Evolutionary conservation across 2,329 filamentous ascomycete genomes (phyloP).

Genomic region (Diatrype stigma): DNA sequence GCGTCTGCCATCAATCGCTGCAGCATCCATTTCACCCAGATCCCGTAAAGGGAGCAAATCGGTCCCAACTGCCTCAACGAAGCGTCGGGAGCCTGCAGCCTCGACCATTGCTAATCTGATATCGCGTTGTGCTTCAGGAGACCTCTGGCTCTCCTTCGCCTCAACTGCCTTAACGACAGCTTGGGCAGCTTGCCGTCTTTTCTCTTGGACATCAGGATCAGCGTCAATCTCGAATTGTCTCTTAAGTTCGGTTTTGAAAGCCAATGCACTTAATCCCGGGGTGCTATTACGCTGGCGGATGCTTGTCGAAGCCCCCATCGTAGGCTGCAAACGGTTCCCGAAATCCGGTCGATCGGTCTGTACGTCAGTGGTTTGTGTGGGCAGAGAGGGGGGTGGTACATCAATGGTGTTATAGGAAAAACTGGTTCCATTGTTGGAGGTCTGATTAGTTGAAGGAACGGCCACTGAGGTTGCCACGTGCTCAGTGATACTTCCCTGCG

Average conservation of each 20-base stretch:
- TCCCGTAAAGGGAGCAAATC: constrained; percentile 10
- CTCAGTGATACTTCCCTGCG: neutral
- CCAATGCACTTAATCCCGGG: constrained; percentile 6
- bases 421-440: no score
- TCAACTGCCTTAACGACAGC: constrained; percentile 12
- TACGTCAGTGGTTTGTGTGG: neutral
- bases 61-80: constrained; percentile 18
- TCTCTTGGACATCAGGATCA: no score
- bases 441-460: neutral
- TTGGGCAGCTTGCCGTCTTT: constrained; percentile 5
- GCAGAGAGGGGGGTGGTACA: neutral
- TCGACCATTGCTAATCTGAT: constrained; percentile 15
- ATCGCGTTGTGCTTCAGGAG: constrained; percentile 2
- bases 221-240: constrained; percentile 8
- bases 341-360: neutral
- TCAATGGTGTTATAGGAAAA: neutral
- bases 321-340: neutral
- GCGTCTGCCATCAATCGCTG: constrained; percentile 4
- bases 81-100: constrained; percentile 13
- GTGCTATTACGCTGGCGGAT: neutral
- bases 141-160: constrained; percentile 2
- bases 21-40: constrained; percentile 13
- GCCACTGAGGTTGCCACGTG: neutral
- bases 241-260: constrained; percentile 16
- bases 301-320: constrained; percentile 10